Evolutionary conservation across 768 basidiomycete species (phyloP).

Genomic region (Leucosporidium creatinivorum): DNA sequence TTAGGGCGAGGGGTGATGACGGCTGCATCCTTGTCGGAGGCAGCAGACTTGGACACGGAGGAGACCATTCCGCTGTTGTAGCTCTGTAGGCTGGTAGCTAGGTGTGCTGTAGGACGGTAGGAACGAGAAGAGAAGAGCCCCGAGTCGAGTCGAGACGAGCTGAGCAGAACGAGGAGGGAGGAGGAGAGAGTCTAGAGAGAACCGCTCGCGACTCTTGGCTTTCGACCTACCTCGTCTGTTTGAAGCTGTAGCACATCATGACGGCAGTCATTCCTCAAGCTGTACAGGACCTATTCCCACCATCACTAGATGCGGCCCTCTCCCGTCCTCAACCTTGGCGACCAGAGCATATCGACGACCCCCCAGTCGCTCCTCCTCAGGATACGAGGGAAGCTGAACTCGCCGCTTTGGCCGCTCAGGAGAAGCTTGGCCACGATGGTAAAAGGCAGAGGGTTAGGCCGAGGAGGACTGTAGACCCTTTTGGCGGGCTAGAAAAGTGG

Average conservation of each 20-base stretch:
- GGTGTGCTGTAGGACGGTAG: neutral
- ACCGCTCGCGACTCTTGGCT: too few relatives aligned
- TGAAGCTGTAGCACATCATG: too few relatives aligned
- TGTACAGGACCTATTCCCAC: neutral
- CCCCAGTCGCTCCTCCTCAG: slow-evolving; percentile 62
- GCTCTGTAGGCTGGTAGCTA: neutral
- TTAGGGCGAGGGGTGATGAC: neutral
- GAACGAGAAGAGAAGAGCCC: neutral
- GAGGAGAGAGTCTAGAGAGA: too few relatives aligned
- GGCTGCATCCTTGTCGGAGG: too few relatives aligned
- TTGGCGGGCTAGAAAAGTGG: slow-evolving; percentile 82
- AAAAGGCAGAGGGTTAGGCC: slow-evolving; percentile 50
- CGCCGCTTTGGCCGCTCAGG: slow-evolving; percentile 61
- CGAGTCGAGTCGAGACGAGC: too few relatives aligned
- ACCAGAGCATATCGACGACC: slow-evolving; percentile 60
- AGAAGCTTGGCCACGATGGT: slow-evolving; percentile 53
- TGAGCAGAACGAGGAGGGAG: too few relatives aligned
- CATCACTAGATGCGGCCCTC: neutral
- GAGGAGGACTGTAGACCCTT: slow-evolving; percentile 81
- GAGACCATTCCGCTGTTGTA: neutral
- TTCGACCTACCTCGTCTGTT: too few relatives aligned
- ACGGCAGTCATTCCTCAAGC: neutral
- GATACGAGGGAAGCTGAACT: slow-evolving; percentile 74
- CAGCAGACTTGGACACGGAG: too few relatives aligned
- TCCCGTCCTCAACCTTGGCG: slow-evolving; percentile 51